Conservation (phyloP, 2,329 filamentous ascomycete species). For the Aspergillus carbonarius region DNA sequence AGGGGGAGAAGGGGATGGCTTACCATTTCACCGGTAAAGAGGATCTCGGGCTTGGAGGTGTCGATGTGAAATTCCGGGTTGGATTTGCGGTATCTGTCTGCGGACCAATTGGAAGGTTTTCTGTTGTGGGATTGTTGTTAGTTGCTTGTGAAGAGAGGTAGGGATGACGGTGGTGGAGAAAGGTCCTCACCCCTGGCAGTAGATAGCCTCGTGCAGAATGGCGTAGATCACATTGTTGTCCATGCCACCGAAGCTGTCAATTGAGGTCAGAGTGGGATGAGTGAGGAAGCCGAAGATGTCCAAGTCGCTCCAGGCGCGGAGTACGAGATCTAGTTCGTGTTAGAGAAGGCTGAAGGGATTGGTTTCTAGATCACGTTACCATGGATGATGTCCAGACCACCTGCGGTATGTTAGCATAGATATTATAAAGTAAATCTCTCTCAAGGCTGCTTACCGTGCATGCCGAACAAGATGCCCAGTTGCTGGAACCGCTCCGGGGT, state of each 20-base stretch:
- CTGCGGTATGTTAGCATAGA: constrained; percentile 28
- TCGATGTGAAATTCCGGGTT: constrained; percentile 50
- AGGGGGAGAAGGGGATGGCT: neutral
- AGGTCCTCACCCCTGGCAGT: constrained; percentile 63
- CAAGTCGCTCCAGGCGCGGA: constrained; percentile 70
- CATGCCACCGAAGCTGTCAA: constrained; percentile 68
- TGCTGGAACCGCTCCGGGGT: constrained; percentile 74
- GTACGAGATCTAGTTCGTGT: constrained; percentile 55
- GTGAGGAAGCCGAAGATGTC: constrained; percentile 74
- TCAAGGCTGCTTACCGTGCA: constrained; percentile 55
- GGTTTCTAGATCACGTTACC: constrained; percentile 32
- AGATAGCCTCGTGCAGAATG: constrained; percentile 83
- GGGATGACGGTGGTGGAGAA: neutral
- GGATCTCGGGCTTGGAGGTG: constrained; percentile 55
- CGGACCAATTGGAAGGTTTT: constrained; percentile 72
- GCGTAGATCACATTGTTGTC: constrained; percentile 81
- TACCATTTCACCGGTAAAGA: constrained; percentile 87
- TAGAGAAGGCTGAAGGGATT: neutral
- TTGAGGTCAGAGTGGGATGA: constrained; percentile 63
- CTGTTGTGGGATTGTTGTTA: constrained; percentile 30
- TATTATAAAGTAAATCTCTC: neutral
- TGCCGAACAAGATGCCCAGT: constrained; percentile 74
- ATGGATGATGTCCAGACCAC: constrained; percentile 74
- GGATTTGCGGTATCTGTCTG: constrained; percentile 43
- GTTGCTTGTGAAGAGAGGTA: neutral